phyloP scores from a whole-genome alignment of 768 basidiomycete genomes.

The Kwoniella sp. region DNA sequence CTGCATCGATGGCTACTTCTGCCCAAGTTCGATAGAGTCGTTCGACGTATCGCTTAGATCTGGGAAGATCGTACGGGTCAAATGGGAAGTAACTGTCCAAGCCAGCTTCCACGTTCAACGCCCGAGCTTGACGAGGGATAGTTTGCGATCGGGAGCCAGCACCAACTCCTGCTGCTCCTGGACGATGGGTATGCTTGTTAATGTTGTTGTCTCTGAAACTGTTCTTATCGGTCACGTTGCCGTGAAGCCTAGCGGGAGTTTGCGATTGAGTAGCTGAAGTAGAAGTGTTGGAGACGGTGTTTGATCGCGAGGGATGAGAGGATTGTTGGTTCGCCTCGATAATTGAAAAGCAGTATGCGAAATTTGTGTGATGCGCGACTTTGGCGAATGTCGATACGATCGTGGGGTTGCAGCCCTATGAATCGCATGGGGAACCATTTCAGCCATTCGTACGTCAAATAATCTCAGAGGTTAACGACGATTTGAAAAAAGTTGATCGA shows the following conservation, averaged over 20 bases:
- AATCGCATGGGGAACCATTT: neutral
- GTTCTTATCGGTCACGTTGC: neutral
- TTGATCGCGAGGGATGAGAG: constrained; percentile 55
- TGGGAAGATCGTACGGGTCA: constrained; percentile 89
- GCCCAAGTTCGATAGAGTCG: constrained; percentile 88
- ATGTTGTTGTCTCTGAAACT: neutral
- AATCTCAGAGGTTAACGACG: no score
- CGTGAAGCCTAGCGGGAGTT: neutral
- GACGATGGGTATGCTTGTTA: neutral
- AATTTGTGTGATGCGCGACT: constrained; percentile 83
- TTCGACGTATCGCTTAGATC: constrained; percentile 74
- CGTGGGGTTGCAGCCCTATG: constrained; percentile 80
- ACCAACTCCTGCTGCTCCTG: constrained; percentile 10
- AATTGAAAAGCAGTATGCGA: constrained; percentile 91
- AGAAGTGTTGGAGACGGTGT: neutral
- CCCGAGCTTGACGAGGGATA: constrained; percentile 41
- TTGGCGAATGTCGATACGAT: constrained; percentile 94
- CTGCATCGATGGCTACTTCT: constrained; percentile 69
- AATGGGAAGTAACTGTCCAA: constrained; percentile 97
- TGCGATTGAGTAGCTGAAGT: constrained; percentile 29
- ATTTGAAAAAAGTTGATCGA: no score
- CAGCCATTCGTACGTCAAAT: neutral
- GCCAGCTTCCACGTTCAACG: constrained; percentile 61
- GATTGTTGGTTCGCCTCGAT: constrained; percentile 82
- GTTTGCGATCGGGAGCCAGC: constrained; percentile 22